Evolutionary conservation across 495 filamentous ascomycete species (phyloP), one percentile per base, ranked within the genome.

Genomic region (Entonaema liquescens): DNA sequence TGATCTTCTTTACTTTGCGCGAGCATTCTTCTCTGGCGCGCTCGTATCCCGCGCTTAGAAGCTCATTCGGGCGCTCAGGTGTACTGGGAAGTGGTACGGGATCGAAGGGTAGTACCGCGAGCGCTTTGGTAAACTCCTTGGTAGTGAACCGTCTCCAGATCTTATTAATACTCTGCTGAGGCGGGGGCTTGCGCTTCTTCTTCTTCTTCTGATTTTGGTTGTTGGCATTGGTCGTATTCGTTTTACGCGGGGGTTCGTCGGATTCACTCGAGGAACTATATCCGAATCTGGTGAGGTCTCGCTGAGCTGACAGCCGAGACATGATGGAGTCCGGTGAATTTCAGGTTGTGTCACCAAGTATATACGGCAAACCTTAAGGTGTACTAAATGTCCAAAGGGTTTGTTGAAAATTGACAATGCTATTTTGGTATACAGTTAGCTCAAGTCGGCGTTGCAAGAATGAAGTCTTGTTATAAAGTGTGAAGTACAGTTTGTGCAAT

Each of bases 1-100:
- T 89, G 67, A 97, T 97, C 75, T 93, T 92, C 21, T 88, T 86
- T n/a, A 98, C 94, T 59, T 94, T 93, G 31, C 84, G 83, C 47
- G 84, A 82, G 78, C 95, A 98, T 72, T 89, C 89, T 9, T 84
- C 84, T 12, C 82, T 85, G 0, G 93, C 94, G 70, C 94, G 88
- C 70, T 95, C 88, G 65, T 94, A 97, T 1, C 89, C 90, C 47
- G 86, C 85, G 19, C 47, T 72, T 12, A 85, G 69, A 65, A 84
- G 76, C 73, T 85, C 82, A 54, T 84, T 85, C 49, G 82, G 81
- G 0, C 79, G 80, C 44, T 84, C 82, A 1, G 79, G 77, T 35
- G 78, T 80, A 58, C 75, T 80, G 3, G 82, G 81, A 2, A 81
- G 79, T 28, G 79, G 77, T 1, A 85, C 83, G 5, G 83, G 82